Percentiles rank a stretch among this genome's conserved stretches.
Conservation (phyloP, 1,139 yeast genomes). For the Zygosaccharomyces sapae region DNA sequence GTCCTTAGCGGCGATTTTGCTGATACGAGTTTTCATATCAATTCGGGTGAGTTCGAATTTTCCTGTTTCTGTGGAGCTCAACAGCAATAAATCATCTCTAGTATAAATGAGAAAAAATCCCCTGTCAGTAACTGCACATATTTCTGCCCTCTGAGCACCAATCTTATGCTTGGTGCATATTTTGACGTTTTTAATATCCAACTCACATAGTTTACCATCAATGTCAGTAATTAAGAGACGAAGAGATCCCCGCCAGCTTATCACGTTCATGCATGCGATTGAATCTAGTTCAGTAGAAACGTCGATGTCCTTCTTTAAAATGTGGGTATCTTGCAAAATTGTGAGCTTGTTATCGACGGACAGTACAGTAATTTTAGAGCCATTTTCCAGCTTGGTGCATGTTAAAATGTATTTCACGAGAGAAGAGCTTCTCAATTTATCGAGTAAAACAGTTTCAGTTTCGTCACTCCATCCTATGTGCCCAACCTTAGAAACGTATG, state of each 20-base stretch:
- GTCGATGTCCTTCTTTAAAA: background rate
- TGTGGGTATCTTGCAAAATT: slow-evolving; percentile 4
- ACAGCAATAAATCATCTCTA: slow-evolving; percentile 11
- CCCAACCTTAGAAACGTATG: slow-evolving; percentile 8
- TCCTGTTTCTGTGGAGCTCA: background rate
- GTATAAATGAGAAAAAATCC: slow-evolving; percentile 5
- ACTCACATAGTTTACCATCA: slow-evolving; percentile 23
- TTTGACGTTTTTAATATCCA: slow-evolving; percentile 11
- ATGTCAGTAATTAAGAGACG: slow-evolving; percentile 15
- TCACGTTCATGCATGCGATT: slow-evolving; percentile 7
- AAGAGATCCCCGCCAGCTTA: background rate
- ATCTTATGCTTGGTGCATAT: slow-evolving; percentile 15
- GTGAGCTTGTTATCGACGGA: slow-evolving; percentile 14
- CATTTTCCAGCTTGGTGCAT: slow-evolving; percentile 4
- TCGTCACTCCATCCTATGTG: slow-evolving; percentile 11
- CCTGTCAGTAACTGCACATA: slow-evolving; percentile 12
- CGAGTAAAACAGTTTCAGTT: background rate
- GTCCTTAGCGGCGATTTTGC: slow-evolving; percentile 4
- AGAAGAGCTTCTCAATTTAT: slow-evolving; percentile 4
- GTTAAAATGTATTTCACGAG: slow-evolving; percentile 5
- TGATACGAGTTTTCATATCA: background rate
- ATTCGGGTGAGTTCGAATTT: slow-evolving; percentile 5
- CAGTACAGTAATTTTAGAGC: slow-evolving; percentile 10
- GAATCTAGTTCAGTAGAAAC: slow-evolving; percentile 4
- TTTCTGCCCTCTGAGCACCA: slow-evolving; percentile 18